These are phyloP conservation scores for Penicillium manginii DNA, from an alignment of 495 filamentous ascomycete species.

Conservation along the genomic window DNA sequence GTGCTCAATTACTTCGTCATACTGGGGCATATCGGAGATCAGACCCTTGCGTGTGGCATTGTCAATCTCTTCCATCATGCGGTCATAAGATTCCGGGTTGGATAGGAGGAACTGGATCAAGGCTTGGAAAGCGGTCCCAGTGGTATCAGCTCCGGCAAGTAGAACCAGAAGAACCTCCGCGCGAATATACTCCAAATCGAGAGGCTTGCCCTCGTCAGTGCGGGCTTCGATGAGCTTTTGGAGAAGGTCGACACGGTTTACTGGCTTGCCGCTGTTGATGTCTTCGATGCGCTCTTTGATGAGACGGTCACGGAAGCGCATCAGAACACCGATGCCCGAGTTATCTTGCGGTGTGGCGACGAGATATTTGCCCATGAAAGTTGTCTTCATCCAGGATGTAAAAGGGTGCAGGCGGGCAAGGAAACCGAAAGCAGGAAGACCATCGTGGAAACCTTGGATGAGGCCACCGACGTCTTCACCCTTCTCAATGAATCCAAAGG, in stretches of 20 bases:
- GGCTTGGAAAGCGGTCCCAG: slow-evolving; percentile 57
- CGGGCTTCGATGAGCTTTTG: slow-evolving; percentile 48
- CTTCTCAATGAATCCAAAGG: slow-evolving; percentile 63
- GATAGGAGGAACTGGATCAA: slow-evolving; percentile 57
- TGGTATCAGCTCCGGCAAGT: slow-evolving; percentile 69
- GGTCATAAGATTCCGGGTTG: slow-evolving; percentile 48
- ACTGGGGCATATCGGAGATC: slow-evolving; percentile 40
- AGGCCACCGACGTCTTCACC: slow-evolving; percentile 61
- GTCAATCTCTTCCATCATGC: slow-evolving; percentile 62
- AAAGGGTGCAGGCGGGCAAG: slow-evolving; percentile 55
- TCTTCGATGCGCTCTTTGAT: slow-evolving; percentile 42
- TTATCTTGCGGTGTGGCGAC: slow-evolving; percentile 59
- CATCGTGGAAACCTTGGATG: slow-evolving; percentile 54
- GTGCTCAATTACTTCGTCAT: slow-evolving; percentile 44
- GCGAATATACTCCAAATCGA: slow-evolving; percentile 54
- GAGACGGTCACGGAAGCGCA: slow-evolving; percentile 56
- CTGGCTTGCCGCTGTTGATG: slow-evolving; percentile 31
- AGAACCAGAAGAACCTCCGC: slow-evolving; percentile 59
- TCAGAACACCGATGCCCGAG: slow-evolving; percentile 43
- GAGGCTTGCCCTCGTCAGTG: slow-evolving; percentile 47
- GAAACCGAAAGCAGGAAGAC: slow-evolving; percentile 52
- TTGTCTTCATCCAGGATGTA: slow-evolving; percentile 56
- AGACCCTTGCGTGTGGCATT: slow-evolving; percentile 45
- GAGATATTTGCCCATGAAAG: slow-evolving; percentile 56
- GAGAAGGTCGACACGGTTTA: slow-evolving; percentile 31